phyloP scores from a whole-genome alignment of 1,139 yeast species.

The Arxiozyma slooffiae region DNA sequence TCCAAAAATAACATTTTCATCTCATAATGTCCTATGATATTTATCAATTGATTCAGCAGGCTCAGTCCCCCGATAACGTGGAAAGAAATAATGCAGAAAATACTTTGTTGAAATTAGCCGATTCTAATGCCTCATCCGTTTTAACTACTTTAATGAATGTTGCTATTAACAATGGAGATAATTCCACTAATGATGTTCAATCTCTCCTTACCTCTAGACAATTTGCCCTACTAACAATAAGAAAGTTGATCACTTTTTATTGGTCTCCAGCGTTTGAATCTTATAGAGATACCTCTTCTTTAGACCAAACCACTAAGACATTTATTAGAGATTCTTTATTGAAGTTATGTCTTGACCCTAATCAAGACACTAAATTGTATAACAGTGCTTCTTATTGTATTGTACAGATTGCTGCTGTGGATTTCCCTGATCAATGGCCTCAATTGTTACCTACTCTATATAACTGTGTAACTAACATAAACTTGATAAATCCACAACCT shows the following conservation, averaged over 20 bases:
- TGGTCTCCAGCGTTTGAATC: conserved; percentile 86
- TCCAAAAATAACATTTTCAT: neutral
- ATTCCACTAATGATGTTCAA: neutral
- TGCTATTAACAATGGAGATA: conserved; percentile 14
- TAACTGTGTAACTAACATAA: neutral
- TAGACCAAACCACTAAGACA: conserved; percentile 38
- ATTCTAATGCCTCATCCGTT: conserved; percentile 28
- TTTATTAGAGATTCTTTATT: conserved; percentile 44
- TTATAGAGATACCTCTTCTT: conserved; percentile 53
- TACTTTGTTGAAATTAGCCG: conserved; percentile 21
- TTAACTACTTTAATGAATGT: conserved; percentile 25
- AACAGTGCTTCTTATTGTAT: conserved; percentile 64
- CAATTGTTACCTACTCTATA: conserved; percentile 35
- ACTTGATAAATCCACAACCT: conserved; percentile 10
- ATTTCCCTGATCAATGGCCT: conserved; percentile 97
- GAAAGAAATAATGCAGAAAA: conserved; percentile 31
- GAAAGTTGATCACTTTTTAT: conserved; percentile 56
- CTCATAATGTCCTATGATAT: conserved; percentile 6
- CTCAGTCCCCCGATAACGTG: conserved; percentile 30
- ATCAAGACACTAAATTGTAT: conserved; percentile 49
- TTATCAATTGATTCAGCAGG: conserved; percentile 14
- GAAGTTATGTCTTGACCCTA: conserved; percentile 40
- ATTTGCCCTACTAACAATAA: conserved; percentile 58
- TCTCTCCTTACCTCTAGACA: conserved; percentile 36
- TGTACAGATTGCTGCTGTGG: conserved; percentile 79